These are phyloP conservation scores for Blastocystis sp. DNA, from an alignment of 352 stramenopile species.

Conservation along the genomic window DNA sequence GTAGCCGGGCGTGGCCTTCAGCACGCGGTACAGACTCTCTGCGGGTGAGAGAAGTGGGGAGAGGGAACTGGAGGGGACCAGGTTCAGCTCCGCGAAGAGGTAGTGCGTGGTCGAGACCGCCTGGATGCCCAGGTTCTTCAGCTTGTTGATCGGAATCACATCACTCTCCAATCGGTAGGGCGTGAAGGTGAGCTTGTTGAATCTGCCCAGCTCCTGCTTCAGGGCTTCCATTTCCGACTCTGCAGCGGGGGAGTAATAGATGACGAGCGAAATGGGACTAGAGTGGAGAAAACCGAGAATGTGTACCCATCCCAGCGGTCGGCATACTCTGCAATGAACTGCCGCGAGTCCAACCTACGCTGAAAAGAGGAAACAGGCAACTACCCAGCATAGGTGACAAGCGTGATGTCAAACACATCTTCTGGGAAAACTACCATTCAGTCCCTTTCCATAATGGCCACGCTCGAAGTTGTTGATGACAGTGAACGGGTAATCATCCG, in stretches of 20 bases:
- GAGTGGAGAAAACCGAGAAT: not conserved
- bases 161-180: not conserved
- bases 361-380: not conserved
- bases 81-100: constrained; percentile 52
- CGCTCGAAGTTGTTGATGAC: too few species aligned
- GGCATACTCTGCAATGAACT: not conserved
- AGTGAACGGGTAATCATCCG: too few species aligned
- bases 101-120: constrained; percentile 51
- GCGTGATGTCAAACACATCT: constrained; percentile 37
- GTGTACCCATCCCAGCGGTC: constrained; percentile 18
- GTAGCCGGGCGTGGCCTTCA: constrained; percentile 23
- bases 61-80: constrained; percentile 23
- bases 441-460: too few species aligned
- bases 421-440: not conserved
- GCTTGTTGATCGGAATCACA: constrained; percentile 46
- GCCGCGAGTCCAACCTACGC: not conserved
- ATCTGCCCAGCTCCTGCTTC: not conserved
- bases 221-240: not conserved
- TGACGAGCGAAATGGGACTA: constrained; percentile 19
- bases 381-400: constrained; percentile 52
- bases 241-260: constrained; percentile 18
- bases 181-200: not conserved
- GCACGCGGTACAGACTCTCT: constrained; percentile 19
- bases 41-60: not conserved
- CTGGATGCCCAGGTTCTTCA: constrained; percentile 64